phyloP scores from a whole-genome alignment of 352 stramenopile species.

The Phytophthora macrochlamydospora region DNA sequence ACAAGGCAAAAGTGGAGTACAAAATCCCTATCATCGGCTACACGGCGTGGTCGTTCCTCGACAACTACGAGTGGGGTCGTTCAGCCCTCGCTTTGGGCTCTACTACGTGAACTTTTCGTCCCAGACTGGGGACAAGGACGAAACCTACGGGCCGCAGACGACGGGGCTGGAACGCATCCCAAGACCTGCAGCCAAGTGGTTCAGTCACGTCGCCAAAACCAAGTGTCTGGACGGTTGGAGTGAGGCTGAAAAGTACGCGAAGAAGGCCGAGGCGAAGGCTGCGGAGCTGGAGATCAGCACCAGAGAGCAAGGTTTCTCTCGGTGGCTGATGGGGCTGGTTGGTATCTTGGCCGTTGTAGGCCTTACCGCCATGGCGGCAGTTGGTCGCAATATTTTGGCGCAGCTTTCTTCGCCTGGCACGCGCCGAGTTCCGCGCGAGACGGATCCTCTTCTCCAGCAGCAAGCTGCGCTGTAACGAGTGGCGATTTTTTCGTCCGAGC shows the following conservation, averaged over 20 bases:
- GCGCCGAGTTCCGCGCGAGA: constrained; percentile 22
- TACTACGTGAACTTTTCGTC: constrained; percentile 70
- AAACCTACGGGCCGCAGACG: constrained; percentile 28
- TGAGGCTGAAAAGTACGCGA: constrained; percentile 1
- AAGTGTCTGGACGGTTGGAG: constrained; percentile 49
- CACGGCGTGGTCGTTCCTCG: constrained; percentile 93
- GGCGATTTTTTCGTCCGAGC: too few species aligned
- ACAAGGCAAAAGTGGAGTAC: constrained; percentile 48
- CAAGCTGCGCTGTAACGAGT: constrained; percentile 27
- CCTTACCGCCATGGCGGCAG: constrained; percentile 16
- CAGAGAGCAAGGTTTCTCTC: constrained; percentile 21
- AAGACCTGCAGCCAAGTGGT: constrained; percentile 58
- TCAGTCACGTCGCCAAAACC: constrained; percentile 49
- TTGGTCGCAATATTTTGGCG: constrained; percentile 28
- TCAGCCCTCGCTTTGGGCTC: constrained; percentile 61
- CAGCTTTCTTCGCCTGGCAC: constrained; percentile 27
- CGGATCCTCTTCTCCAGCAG: constrained; percentile 26
- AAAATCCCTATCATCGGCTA: constrained; percentile 87
- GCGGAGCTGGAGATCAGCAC: constrained; percentile 18
- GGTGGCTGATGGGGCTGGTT: constrained; percentile 21
- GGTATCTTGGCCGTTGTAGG: constrained; percentile 19
- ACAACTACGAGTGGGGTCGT: constrained; percentile 97
- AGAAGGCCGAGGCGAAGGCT: constrained; percentile 12
- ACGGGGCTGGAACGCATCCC: constrained; percentile 43
- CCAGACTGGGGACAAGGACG: constrained; percentile 36